Evolutionary conservation across 257 asterid genomes (phyloP).

Genomic region (Scutellaria galericulata): DNA sequence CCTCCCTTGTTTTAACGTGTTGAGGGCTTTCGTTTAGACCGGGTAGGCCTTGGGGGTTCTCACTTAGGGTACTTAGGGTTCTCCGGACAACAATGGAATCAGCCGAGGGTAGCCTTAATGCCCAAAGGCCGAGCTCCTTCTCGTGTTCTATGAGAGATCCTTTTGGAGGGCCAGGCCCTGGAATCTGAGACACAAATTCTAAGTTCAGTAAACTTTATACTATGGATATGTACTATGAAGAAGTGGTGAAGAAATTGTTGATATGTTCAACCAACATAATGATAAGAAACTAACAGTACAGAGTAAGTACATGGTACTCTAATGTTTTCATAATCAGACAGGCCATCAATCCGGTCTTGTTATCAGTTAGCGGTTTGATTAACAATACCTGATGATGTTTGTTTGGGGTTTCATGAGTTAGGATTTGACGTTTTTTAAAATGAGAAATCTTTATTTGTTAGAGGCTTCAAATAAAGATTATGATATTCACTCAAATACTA

Average conservation of each 20-base stretch:
- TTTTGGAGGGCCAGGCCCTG: conserved; percentile 68
- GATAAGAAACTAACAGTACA: background rate
- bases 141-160: conserved; percentile 69
- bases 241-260: background rate
- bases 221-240: background rate
- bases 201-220: no score
- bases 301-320: background rate
- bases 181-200: conserved; percentile 56
- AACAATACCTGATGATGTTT: background rate
- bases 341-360: background rate
- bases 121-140: conserved; percentile 73
- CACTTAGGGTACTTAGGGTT: conserved; percentile 58
- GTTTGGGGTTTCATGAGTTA: background rate
- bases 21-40: conserved; percentile 65
- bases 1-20: conserved; percentile 50
- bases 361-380: background rate
- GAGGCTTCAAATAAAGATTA: no score
- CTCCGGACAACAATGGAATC: conserved; percentile 79
- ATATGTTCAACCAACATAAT: background rate
- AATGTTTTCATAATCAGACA: background rate
- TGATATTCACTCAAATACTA: no score
- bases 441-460: no score
- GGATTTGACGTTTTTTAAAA: no score
- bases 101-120: conserved; percentile 80
- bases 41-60: conserved; percentile 67